Percentiles rank a stretch among this genome's conserved stretches.
Conservation (phyloP, 1,284 basidiomycete species). For the Cryptococcus sp. region DNA sequence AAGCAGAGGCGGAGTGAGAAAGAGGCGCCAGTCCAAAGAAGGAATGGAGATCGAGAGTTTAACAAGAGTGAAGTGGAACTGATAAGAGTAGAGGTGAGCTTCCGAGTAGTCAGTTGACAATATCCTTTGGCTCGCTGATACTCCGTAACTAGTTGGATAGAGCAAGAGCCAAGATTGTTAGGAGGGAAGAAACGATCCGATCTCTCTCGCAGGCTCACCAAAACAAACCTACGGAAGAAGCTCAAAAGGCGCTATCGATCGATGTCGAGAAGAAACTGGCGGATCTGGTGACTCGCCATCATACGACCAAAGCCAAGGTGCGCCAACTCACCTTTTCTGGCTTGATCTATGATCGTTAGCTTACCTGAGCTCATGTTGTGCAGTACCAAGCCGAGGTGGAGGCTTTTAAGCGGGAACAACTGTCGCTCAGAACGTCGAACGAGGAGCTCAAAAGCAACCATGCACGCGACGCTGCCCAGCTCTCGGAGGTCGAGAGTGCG, state of each 20-base stretch:
- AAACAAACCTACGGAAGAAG: not conserved
- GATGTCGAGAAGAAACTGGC: constrained; percentile 25
- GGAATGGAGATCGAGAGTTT: constrained; percentile 8
- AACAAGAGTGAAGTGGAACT: constrained; percentile 1
- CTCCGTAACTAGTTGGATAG: constrained; percentile 21
- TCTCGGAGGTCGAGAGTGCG: constrained; percentile 3
- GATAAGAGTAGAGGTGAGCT: constrained; percentile 10
- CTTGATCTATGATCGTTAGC: not conserved
- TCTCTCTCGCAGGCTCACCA: constrained; percentile 3
- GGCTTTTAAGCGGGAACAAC: constrained; percentile 3
- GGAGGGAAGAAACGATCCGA: constrained; percentile 27
- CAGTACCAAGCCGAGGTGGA: constrained; percentile 17
- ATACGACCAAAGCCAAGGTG: constrained; percentile 30
- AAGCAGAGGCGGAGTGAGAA: constrained; percentile 20
- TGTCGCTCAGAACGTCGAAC: constrained; percentile 3
- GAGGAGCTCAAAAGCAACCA: not conserved
- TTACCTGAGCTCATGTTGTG: not conserved
- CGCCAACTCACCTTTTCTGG: not conserved
- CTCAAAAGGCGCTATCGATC: not conserved
- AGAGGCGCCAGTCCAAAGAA: constrained; percentile 17
- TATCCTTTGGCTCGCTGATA: not conserved
- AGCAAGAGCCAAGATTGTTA: constrained; percentile 18
- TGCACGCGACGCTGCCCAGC: not conserved
- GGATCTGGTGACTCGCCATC: constrained; percentile 26
- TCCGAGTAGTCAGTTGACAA: not conserved